Conservation (phyloP, 1,284 basidiomycete genomes). For the Coniferiporia weirii region DNA sequence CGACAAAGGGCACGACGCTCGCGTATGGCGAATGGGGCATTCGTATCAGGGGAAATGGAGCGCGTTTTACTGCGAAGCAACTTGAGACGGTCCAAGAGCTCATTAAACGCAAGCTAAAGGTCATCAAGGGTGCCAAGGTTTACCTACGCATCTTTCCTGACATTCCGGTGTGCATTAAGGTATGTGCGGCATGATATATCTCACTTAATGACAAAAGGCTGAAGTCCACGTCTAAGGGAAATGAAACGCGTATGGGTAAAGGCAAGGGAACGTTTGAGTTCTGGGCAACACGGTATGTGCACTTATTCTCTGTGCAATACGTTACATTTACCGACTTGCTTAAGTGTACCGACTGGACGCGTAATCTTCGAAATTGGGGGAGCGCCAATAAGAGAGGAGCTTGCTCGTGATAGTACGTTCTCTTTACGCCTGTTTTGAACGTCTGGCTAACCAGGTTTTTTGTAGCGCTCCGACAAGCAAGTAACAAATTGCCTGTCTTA, state of each 20-base stretch:
- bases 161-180: constrained; percentile 96
- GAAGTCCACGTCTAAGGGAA: constrained; percentile 54
- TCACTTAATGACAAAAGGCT: neutral
- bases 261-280: constrained; percentile 97
- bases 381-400: constrained; percentile 83
- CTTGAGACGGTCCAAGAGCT: constrained; percentile 84
- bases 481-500: constrained; percentile 84
- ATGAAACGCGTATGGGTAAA: constrained; percentile 99
- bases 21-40: constrained; percentile 91
- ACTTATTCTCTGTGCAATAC: neutral
- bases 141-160: constrained; percentile 93
- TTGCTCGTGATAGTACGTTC: constrained; percentile 85
- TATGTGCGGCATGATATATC: constrained; percentile 28
- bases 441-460: constrained; percentile 4
- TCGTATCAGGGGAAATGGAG: constrained; percentile 78
- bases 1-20: constrained; percentile 89
- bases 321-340: neutral
- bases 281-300: constrained; percentile 86
- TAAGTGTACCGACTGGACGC: constrained; percentile 83
- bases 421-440: constrained; percentile 1
- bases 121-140: constrained; percentile 86
- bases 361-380: constrained; percentile 96
- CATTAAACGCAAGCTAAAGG: constrained; percentile 87
- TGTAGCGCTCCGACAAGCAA: constrained; percentile 81
- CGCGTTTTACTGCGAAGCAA: constrained; percentile 88